These are phyloP conservation scores for Blastobotrys terrestris DNA, from an alignment of 805 yeast genomes.

Conservation along the genomic window DNA sequence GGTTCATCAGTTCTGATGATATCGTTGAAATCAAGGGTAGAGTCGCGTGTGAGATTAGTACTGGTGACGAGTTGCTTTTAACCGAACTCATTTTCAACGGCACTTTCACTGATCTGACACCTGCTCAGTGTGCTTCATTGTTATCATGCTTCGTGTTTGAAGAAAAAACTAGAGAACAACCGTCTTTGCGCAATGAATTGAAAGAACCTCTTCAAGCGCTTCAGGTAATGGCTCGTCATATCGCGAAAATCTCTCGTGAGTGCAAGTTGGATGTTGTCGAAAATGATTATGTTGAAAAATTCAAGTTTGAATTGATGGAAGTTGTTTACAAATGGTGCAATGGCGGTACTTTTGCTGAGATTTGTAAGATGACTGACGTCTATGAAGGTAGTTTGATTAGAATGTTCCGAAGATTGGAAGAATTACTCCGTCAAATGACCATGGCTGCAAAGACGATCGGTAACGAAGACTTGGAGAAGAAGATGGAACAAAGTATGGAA, in stretches of 20 bases:
- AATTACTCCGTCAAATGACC: slow-evolving; percentile 81
- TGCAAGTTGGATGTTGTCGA: slow-evolving; percentile 86
- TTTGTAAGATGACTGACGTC: slow-evolving; percentile 98
- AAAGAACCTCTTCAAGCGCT: slow-evolving; percentile 86
- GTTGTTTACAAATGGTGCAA: slow-evolving; percentile 95
- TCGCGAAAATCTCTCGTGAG: slow-evolving; percentile 85
- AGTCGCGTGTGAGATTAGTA: slow-evolving; percentile 93
- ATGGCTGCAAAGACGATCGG: slow-evolving; percentile 94
- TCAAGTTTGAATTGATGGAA: slow-evolving; percentile 93
- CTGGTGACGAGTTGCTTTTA: slow-evolving; percentile 70
- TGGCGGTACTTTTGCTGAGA: slow-evolving; percentile 93
- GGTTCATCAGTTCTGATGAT: slow-evolving; percentile 82
- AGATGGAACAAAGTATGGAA: slow-evolving; percentile 81
- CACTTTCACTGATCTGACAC: slow-evolving; percentile 78
- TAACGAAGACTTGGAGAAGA: slow-evolving; percentile 73
- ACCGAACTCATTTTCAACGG: slow-evolving; percentile 95
- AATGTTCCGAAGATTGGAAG: slow-evolving; percentile 91
- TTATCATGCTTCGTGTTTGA: slow-evolving; percentile 95
- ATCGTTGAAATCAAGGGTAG: slow-evolving; percentile 94
- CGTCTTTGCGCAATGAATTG: slow-evolving; percentile 79
- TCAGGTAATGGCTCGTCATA: slow-evolving; percentile 84
- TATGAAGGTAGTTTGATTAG: slow-evolving; percentile 95
- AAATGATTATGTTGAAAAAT: slow-evolving; percentile 86
- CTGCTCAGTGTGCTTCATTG: slow-evolving; percentile 89
- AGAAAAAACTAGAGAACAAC: slow-evolving; percentile 82